A percentile compares a stretch with the other conserved stretches of the same genome.
Conservation (phyloP, 75 land plant genomes). For the Sequoiadendron giganteum region DNA sequence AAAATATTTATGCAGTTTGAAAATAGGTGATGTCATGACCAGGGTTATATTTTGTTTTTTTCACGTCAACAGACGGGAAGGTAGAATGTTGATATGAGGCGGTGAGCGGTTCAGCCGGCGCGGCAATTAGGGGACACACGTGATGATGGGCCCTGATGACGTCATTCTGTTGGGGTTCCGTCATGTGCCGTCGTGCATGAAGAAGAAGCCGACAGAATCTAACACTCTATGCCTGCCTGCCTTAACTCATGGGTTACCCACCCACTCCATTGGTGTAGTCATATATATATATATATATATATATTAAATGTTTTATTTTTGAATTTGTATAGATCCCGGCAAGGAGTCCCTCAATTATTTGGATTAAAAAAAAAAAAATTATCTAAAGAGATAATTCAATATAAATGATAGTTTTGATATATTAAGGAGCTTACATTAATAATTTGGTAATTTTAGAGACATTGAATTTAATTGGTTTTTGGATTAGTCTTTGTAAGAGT, state of each 20-base stretch:
- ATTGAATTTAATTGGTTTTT: too few species aligned
- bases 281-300: too few species aligned
- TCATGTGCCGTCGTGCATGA: conserved; percentile 6
- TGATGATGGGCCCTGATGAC: background rate
- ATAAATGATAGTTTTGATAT: too few species aligned
- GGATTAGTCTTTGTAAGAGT: too few species aligned
- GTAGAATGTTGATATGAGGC: background rate
- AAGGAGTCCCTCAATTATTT: too few species aligned
- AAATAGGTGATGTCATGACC: background rate
- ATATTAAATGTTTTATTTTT: too few species aligned
- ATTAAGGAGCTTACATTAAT: too few species aligned
- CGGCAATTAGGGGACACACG: background rate
- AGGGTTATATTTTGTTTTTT: background rate
- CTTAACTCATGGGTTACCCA: background rate
- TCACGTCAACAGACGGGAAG: background rate
- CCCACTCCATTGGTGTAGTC: too few species aligned
- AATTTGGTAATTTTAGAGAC: too few species aligned
- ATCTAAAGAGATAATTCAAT: too few species aligned
- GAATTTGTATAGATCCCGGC: too few species aligned
- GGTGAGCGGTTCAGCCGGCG: conserved; percentile 8
- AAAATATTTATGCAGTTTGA: background rate
- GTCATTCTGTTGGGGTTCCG: background rate
- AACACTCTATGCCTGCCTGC: background rate
- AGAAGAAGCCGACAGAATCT: conserved; percentile 1
- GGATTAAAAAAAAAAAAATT: too few species aligned